Evolutionary conservation across 2,329 filamentous ascomycete genomes (phyloP).

Genomic region (Lomentospora prolificans): DNA sequence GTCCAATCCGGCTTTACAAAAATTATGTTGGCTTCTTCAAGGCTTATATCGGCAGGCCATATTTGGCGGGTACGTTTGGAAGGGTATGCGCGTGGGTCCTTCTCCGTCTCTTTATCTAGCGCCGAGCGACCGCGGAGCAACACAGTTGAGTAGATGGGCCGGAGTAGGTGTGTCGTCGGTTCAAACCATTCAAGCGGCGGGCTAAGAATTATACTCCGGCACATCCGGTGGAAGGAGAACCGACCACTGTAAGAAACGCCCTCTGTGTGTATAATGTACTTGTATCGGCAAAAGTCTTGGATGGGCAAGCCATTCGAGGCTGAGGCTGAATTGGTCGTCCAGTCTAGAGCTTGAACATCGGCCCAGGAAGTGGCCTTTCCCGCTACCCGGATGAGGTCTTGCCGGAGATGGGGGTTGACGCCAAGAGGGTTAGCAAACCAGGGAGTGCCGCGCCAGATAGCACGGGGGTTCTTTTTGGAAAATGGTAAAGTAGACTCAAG

Average conservation of each 20-base stretch:
- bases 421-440: conserved; percentile 35
- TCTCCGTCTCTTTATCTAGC: neutral
- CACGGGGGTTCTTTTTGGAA: conserved; percentile 27
- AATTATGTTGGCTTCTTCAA: conserved; percentile 34
- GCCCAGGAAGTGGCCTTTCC: conserved; percentile 31
- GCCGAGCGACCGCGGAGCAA: conserved; percentile 12
- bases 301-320: conserved; percentile 35
- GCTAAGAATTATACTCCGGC: conserved; percentile 35
- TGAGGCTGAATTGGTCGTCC: conserved; percentile 22
- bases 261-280: conserved; percentile 43
- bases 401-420: conserved; percentile 26
- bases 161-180: conserved; percentile 37
- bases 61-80: conserved; percentile 4
- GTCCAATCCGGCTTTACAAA: conserved; percentile 42
- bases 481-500: conserved; percentile 23
- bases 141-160: conserved; percentile 30
- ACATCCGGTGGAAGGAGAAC: conserved; percentile 41
- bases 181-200: conserved; percentile 39
- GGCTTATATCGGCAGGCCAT: neutral
- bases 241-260: conserved; percentile 43
- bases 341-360: conserved; percentile 33
- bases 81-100: neutral
- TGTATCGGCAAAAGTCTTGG: conserved; percentile 41
- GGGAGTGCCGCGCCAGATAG: conserved; percentile 41
- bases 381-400: conserved; percentile 26